Conservation (phyloP, 192 early-diverging fungal species). For the Geosiphon pyriformis region DNA sequence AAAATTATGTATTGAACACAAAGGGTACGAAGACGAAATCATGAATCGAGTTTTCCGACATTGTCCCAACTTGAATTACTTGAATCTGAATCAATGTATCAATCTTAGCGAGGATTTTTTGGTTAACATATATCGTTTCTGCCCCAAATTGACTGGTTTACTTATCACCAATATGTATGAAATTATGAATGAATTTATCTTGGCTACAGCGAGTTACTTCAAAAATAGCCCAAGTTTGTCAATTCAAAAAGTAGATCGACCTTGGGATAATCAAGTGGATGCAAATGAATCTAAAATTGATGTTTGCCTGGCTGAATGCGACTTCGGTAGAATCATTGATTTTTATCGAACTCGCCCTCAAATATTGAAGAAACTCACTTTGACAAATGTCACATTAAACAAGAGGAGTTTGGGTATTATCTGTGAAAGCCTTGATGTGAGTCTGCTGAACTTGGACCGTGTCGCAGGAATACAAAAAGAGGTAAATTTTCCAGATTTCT, state of each 20-base stretch:
- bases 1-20: background rate
- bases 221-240: background rate
- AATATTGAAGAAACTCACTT: slow-evolving; percentile 2
- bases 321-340: slow-evolving; percentile 10
- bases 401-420: background rate
- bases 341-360: background rate
- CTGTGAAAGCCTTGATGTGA: slow-evolving; percentile 3
- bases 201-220: background rate
- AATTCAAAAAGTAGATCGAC: background rate
- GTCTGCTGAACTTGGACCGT: background rate
- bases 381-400: background rate
- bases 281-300: background rate
- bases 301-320: background rate
- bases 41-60: background rate
- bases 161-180: background rate
- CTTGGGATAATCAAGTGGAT: background rate
- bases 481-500: slow-evolving; percentile 5
- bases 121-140: slow-evolving; percentile 7
- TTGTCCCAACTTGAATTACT: slow-evolving; percentile 2
- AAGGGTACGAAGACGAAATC: slow-evolving; percentile 11
- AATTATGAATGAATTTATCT: background rate
- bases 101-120: background rate
- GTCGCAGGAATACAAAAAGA: background rate
- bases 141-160: background rate
- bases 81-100: slow-evolving; percentile 17